Percentiles rank a stretch among this genome's conserved stretches.
phyloP scores from a whole-genome alignment of 441 rosid genomes.

The Aquilaria agallochum region DNA sequence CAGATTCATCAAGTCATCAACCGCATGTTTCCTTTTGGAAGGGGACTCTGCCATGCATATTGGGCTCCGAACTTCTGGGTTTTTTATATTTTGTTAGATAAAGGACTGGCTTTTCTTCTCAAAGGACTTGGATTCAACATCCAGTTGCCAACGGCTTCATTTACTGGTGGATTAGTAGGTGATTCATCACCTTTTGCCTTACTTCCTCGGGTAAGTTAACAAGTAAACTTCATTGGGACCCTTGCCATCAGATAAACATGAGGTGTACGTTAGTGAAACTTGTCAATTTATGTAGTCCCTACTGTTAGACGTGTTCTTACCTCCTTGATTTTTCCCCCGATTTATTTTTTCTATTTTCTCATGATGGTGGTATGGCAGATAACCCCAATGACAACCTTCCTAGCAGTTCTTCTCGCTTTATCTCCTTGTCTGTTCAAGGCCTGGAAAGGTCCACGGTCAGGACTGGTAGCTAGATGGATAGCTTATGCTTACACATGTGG shows the following conservation, averaged over 20 bases:
- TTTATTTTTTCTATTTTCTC: too few relatives aligned
- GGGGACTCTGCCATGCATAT: constrained; percentile 96
- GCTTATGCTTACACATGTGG: constrained; percentile 87
- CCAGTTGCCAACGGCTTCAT: constrained; percentile 62
- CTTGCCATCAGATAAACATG: too few relatives aligned
- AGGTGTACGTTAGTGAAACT: too few relatives aligned
- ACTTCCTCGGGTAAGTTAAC: constrained; percentile 60
- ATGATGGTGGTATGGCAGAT: constrained; percentile 38
- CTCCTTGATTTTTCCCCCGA: too few relatives aligned
- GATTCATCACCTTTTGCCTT: constrained; percentile 71
- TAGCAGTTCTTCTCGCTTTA: constrained; percentile 64
- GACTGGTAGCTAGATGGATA: constrained; percentile 58
- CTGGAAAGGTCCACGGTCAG: constrained; percentile 68
- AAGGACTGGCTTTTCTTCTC: constrained; percentile 51
- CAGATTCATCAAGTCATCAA: constrained; percentile 79
- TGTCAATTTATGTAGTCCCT: too few relatives aligned
- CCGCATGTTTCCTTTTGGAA: constrained; percentile 95
- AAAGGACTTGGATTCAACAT: constrained; percentile 53
- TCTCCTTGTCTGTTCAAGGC: constrained; percentile 70
- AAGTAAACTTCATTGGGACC: neutral
- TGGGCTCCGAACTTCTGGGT: constrained; percentile 99
- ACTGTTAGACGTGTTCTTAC: too few relatives aligned
- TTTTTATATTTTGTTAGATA: constrained; percentile 78
- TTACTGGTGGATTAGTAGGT: constrained; percentile 89
- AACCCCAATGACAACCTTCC: constrained; percentile 66